A percentile compares a stretch with the other conserved stretches of the same genome.
Evolutionary conservation across 2,329 filamentous ascomycete genomes (phyloP).

Genomic region (Penicillium sp.): DNA sequence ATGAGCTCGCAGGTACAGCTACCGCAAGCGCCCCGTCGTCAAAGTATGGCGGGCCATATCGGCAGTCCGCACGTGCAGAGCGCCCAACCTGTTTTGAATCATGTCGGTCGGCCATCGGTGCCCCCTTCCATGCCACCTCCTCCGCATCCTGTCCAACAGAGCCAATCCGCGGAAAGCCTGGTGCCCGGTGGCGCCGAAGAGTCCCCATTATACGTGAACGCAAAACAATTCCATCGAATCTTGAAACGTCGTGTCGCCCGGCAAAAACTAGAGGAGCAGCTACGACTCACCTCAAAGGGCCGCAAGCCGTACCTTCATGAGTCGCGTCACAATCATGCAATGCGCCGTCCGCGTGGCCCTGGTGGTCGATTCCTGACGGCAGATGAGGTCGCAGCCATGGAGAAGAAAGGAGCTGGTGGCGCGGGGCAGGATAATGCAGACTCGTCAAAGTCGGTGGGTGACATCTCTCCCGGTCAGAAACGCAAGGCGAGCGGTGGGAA

Average conservation of each 20-base stretch:
- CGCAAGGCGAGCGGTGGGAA: conserved; percentile 55
- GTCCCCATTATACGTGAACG: conserved; percentile 95
- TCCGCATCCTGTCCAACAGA: conserved; percentile 66
- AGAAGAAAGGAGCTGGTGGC: conserved; percentile 58
- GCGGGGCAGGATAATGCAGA: conserved; percentile 42
- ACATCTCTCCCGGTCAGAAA: conserved; percentile 50
- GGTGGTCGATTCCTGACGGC: conserved; percentile 95
- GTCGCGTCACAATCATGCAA: conserved; percentile 96
- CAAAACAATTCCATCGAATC: conserved; percentile 98
- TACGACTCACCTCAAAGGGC: conserved; percentile 91
- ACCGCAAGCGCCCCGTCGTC: conserved; percentile 62
- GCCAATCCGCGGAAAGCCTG: conserved; percentile 80
- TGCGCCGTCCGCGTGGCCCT: conserved; percentile 90
- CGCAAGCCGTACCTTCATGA: conserved; percentile 97
- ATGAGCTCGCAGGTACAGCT: conserved; percentile 55
- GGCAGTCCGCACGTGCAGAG: conserved; percentile 75
- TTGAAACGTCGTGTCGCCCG: conserved; percentile 90
- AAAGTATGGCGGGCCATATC: conserved; percentile 75
- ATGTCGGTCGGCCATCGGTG: conserved; percentile 60
- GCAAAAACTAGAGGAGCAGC: conserved; percentile 89
- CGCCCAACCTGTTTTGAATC: conserved; percentile 77
- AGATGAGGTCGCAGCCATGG: conserved; percentile 91
- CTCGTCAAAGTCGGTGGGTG: conserved; percentile 36
- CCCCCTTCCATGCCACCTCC: conserved; percentile 56
- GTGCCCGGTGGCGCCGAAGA: conserved; percentile 77